A percentile compares a stretch with the other conserved stretches of the same genome.
Evolutionary conservation across 2,329 filamentous ascomycete genomes (phyloP).

Genomic region (Aspergillus melleus): DNA sequence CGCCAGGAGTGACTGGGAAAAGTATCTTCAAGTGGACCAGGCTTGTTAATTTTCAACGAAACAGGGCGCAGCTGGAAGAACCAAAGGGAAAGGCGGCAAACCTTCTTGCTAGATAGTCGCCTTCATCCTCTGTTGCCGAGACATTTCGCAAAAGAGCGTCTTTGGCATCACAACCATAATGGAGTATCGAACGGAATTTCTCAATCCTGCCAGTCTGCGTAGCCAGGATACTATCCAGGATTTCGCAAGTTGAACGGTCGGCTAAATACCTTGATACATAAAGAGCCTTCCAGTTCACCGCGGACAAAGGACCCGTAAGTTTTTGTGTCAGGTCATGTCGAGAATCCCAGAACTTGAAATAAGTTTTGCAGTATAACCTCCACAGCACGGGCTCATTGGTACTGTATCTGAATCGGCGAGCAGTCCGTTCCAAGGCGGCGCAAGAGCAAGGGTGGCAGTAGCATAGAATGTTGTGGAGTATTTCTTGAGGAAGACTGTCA

Average conservation of each 20-base stretch:
- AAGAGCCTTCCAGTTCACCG: conserved; percentile 72
- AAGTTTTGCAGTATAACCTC: conserved; percentile 68
- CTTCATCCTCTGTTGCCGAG: conserved; percentile 56
- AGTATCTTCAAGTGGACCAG: conserved; percentile 62
- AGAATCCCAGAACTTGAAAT: conserved; percentile 74
- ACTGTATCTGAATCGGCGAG: conserved; percentile 63
- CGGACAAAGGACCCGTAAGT: conserved; percentile 52
- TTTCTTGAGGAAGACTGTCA: conserved; percentile 70
- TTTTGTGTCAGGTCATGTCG: conserved; percentile 62
- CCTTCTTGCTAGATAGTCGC: conserved; percentile 77
- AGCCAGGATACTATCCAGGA: conserved; percentile 69
- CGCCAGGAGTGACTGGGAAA: conserved; percentile 71
- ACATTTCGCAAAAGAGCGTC: conserved; percentile 74
- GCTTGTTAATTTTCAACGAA: neutral
- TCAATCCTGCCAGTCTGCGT: conserved; percentile 68
- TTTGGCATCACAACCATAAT: conserved; percentile 82
- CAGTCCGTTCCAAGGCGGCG: conserved; percentile 59
- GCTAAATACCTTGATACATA: conserved; percentile 59
- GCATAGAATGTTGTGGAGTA: conserved; percentile 75
- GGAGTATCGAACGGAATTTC: conserved; percentile 69
- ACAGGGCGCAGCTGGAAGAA: neutral
- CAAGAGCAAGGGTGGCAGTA: conserved; percentile 56
- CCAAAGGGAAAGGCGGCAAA: conserved; percentile 11
- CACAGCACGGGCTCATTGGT: conserved; percentile 75
- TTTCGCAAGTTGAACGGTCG: conserved; percentile 52